These are phyloP conservation scores for Candida oleophila DNA, from an alignment of 805 yeast species.

Conservation along the genomic window DNA sequence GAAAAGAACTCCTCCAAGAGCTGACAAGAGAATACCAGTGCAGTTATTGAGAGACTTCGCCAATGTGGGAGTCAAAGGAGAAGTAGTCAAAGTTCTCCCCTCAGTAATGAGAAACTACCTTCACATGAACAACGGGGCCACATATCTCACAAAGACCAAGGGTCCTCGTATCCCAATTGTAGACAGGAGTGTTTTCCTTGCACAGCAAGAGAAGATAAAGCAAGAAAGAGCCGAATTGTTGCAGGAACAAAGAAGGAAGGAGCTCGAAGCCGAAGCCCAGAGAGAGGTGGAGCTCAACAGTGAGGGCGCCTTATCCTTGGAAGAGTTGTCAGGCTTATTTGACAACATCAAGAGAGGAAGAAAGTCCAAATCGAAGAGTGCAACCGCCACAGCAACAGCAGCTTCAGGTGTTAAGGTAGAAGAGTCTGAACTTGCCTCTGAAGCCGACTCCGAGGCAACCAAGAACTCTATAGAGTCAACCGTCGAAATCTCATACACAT, in stretches of 20 bases:
- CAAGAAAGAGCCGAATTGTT: slow-evolving; percentile 4
- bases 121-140: slow-evolving; percentile 71
- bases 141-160: slow-evolving; percentile 47
- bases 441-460: neutral
- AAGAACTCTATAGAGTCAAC: neutral
- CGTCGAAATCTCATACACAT: slow-evolving; percentile 18
- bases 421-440: neutral
- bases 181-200: slow-evolving; percentile 12
- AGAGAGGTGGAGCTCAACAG: slow-evolving; percentile 8
- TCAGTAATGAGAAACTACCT: slow-evolving; percentile 79
- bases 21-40: slow-evolving; percentile 56
- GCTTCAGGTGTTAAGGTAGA: neutral
- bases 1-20: slow-evolving; percentile 5
- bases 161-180: slow-evolving; percentile 45
- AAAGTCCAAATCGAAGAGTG: slow-evolving; percentile 5
- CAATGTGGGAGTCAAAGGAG: slow-evolving; percentile 66
- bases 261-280: slow-evolving; percentile 6
- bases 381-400: no score
- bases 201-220: slow-evolving; percentile 1
- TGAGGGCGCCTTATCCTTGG: slow-evolving; percentile 32
- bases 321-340: slow-evolving; percentile 38
- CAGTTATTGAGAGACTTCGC: slow-evolving; percentile 73
- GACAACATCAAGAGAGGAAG: slow-evolving; percentile 21
- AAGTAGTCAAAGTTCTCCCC: slow-evolving; percentile 72
- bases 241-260: slow-evolving; percentile 8